phyloP scores from a whole-genome alignment of 2,329 filamentous ascomycete genomes.

The Neopestalotiopsis clavispora region DNA sequence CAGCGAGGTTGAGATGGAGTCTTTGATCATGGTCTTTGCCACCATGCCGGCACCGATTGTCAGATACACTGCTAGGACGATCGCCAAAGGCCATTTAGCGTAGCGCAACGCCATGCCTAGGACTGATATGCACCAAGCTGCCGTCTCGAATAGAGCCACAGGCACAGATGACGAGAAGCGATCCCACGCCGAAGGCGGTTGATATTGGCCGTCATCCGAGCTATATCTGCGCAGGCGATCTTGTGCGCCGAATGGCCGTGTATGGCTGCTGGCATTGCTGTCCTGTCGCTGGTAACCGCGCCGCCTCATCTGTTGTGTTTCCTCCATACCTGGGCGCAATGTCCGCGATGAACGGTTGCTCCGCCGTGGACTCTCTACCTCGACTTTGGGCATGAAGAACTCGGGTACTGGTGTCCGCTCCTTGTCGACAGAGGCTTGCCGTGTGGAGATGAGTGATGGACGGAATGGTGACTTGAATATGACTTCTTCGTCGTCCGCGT shows the following conservation, averaged over 20 bases:
- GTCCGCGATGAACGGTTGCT: slow-evolving; percentile 41
- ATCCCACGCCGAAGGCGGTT: slow-evolving; percentile 30
- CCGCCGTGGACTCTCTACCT: slow-evolving; percentile 44
- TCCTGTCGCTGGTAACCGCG: slow-evolving; percentile 29
- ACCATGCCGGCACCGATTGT: slow-evolving; percentile 63
- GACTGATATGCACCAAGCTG: slow-evolving; percentile 59
- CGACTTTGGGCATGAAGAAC: slow-evolving; percentile 58
- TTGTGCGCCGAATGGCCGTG: slow-evolving; percentile 19
- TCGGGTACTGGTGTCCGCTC: slow-evolving; percentile 53
- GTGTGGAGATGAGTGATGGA: slow-evolving; percentile 48
- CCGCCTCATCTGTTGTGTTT: slow-evolving; percentile 33
- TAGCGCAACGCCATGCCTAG: slow-evolving; percentile 63
- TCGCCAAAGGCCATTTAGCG: slow-evolving; percentile 67
- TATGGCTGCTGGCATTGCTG: slow-evolving; percentile 26
- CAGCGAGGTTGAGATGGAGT: slow-evolving; percentile 64
- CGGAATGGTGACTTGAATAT: slow-evolving; percentile 61
- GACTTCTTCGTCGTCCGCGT: slow-evolving; percentile 60
- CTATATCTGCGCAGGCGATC: slow-evolving; percentile 15
- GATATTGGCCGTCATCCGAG: slow-evolving; percentile 21
- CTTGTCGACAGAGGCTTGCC: slow-evolving; percentile 32
- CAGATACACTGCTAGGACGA: slow-evolving; percentile 65
- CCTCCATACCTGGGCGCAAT: slow-evolving; percentile 34
- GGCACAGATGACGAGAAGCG: slow-evolving; percentile 43
- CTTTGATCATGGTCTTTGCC: slow-evolving; percentile 65
- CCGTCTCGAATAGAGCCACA: slow-evolving; percentile 41